These are phyloP conservation scores for Vitis hybrid DNA, from an alignment of 177 flowering plant species.

Conservation along the genomic window DNA sequence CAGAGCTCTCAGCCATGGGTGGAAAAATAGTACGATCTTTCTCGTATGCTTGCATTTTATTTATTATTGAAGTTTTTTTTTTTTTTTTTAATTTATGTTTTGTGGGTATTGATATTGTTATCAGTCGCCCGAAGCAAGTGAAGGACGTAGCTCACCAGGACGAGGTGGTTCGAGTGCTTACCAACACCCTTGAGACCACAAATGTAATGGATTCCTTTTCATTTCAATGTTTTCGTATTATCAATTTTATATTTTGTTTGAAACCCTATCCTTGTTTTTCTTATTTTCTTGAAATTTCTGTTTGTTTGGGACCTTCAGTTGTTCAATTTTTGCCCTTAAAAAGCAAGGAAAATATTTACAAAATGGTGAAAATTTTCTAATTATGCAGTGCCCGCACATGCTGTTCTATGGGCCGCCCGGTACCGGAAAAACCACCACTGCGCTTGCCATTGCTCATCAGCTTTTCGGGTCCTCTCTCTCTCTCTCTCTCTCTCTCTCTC, in stretches of 20 bases:
- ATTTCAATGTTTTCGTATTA: neutral
- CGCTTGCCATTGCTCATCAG: conserved; percentile 91
- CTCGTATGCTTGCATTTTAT: neutral
- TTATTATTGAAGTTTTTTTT: neutral
- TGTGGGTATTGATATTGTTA: neutral
- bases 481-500: neutral
- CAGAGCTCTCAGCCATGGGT: conserved; percentile 95
- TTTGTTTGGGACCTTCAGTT: neutral
- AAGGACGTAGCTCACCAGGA: conserved; percentile 98
- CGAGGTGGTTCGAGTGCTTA: conserved; percentile 92
- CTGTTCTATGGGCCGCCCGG: conserved; percentile 99
- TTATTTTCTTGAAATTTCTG: neutral
- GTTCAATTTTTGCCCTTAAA: no score
- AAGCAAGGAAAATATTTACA: no score
- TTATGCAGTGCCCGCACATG: conserved; percentile 90
- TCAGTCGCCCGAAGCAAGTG: conserved; percentile 92
- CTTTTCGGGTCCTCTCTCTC: conserved; percentile 66
- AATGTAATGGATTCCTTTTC: conserved; percentile 36
- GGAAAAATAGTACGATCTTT: conserved; percentile 75
- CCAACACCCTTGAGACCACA: conserved; percentile 88
- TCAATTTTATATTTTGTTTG: neutral
- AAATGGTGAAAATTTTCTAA: no score
- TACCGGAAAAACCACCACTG: conserved; percentile 96
- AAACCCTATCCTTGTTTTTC: conserved; percentile 6
- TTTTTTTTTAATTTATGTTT: conserved; percentile 1